Evolutionary conservation across 805 yeast genomes (phyloP).

Genomic region (Candida endomychidarum): DNA sequence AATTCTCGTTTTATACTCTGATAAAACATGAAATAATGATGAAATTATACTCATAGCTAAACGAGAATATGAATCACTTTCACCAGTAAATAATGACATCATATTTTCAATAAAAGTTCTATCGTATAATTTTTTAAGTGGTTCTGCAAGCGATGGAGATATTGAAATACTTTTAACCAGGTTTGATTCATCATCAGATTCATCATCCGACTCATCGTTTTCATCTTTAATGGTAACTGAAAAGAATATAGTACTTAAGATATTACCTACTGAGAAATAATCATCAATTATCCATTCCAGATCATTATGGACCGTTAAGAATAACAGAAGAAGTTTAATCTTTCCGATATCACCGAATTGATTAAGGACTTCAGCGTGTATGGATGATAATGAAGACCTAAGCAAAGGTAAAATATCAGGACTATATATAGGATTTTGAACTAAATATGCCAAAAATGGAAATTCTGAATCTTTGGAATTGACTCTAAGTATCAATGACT

Average conservation of each 20-base stretch:
- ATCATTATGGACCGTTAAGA: slow-evolving; percentile 18
- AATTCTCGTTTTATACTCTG: slow-evolving; percentile 35
- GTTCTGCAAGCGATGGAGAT: slow-evolving; percentile 2
- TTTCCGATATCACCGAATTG: slow-evolving; percentile 4
- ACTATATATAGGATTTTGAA: neutral
- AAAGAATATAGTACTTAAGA: slow-evolving; percentile 21
- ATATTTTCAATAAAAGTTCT: slow-evolving; percentile 22
- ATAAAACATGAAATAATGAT: slow-evolving; percentile 37
- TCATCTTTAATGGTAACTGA: slow-evolving; percentile 12
- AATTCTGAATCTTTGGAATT: slow-evolving; percentile 11
- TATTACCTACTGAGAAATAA: slow-evolving; percentile 19
- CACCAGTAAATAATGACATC: slow-evolving; percentile 16
- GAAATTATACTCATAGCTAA: slow-evolving; percentile 22
- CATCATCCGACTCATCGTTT: too few species aligned
- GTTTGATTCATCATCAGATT: slow-evolving; percentile 23
- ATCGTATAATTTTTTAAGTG: slow-evolving; percentile 21
- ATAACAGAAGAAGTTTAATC: slow-evolving; percentile 12
- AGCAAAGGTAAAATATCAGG: neutral
- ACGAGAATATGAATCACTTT: slow-evolving; percentile 1
- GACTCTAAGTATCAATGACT: slow-evolving; percentile 7
- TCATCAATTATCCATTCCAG: slow-evolving; percentile 18
- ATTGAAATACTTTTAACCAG: slow-evolving; percentile 16
- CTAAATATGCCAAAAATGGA: slow-evolving; percentile 5
- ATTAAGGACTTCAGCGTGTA: neutral
- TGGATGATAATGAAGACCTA: neutral